Base-by-base conservation (phyloP, 1,284 basidiomycete species). In the Coniophora puteana region DNA sequence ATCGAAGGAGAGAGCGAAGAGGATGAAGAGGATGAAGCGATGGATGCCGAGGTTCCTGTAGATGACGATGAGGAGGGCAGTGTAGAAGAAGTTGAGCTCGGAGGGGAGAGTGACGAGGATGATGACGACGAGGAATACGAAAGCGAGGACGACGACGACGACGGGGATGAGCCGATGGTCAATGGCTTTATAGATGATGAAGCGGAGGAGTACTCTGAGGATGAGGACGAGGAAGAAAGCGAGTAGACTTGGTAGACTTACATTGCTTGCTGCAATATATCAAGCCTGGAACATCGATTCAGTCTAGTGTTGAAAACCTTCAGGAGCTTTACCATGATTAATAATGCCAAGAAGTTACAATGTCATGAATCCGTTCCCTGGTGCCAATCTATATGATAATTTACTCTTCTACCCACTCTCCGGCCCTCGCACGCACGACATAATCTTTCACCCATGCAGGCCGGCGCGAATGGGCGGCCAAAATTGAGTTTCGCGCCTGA, bases 1-100 rank as follows among this genome's bases (percentile, higher is more conserved):
- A 76, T 89, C 12, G 84, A 89, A 64, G 80, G 85, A 5, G 88
- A 91, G 54, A 85, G 85, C 41, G 85, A 80, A 43, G 78, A 80
- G 39, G 80, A 79, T 30, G 76, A 76, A 36, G 74, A 77, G 17
- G 81, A 74, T 29, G 71, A 66, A 39, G 70, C 72, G 32, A 82
- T 83, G 66, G 78, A 84, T 43, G 75, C 83, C 47, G 80, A 83
- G 46, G 74, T 89, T 50, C 80, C 75, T 50, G 67, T 71, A 39
- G 73, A 80, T 38, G 80, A 65, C 7, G 81, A 80, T 40, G 81
- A 85, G 35, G 76, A 78, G 47, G 80, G 78, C 32, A 80, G 79
- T 57, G 61, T 89, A 50, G 82, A 84, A 53, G 84, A 85, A 50
- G 68, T 83, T 40, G 79, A 78, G 45, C 61, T 87, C 11, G 79